phyloP scores from a whole-genome alignment of 306 rosid species.

The Cotoneaster glaucophyllus region DNA sequence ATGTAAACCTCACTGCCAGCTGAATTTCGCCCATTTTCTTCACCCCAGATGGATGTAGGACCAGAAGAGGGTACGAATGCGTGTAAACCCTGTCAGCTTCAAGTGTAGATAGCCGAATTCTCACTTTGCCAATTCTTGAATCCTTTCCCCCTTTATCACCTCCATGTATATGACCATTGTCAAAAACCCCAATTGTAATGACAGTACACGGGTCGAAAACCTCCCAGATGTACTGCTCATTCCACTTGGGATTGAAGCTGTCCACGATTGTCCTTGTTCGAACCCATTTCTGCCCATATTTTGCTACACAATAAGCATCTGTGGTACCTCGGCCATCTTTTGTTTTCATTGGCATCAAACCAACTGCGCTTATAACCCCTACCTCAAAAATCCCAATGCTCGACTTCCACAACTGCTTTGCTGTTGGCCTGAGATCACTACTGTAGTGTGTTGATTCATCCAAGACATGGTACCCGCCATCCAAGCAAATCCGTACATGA shows the following conservation, averaged over 20 bases:
- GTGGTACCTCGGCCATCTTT: conserved; percentile 68
- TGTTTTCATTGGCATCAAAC: conserved; percentile 79
- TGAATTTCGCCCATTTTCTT: conserved; percentile 89
- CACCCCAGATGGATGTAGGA: conserved; percentile 67
- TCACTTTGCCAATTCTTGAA: conserved; percentile 73
- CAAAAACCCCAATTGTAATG: conserved; percentile 72
- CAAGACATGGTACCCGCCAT: conserved; percentile 91
- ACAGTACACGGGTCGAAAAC: conserved; percentile 82
- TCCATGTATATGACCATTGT: conserved; percentile 64
- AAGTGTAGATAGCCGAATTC: conserved; percentile 78
- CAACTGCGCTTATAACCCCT: conserved; percentile 71
- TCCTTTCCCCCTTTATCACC: conserved; percentile 61
- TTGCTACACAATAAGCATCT: conserved; percentile 83
- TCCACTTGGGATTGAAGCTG: conserved; percentile 68
- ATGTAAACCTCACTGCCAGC: conserved; percentile 80
- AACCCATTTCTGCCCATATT: conserved; percentile 90
- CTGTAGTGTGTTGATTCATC: conserved; percentile 91
- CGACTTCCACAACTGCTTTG: conserved; percentile 76
- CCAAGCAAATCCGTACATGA: conserved; percentile 78
- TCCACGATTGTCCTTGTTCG: conserved; percentile 73
- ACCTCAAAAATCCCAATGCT: conserved; percentile 75
- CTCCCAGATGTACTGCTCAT: conserved; percentile 93
- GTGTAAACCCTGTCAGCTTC: conserved; percentile 82
- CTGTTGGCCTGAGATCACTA: conserved; percentile 94
- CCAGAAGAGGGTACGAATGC: conserved; percentile 78